Evolutionary conservation across 169 alveolate genomes (phyloP).

Genomic region (Cystoisospora suis): DNA sequence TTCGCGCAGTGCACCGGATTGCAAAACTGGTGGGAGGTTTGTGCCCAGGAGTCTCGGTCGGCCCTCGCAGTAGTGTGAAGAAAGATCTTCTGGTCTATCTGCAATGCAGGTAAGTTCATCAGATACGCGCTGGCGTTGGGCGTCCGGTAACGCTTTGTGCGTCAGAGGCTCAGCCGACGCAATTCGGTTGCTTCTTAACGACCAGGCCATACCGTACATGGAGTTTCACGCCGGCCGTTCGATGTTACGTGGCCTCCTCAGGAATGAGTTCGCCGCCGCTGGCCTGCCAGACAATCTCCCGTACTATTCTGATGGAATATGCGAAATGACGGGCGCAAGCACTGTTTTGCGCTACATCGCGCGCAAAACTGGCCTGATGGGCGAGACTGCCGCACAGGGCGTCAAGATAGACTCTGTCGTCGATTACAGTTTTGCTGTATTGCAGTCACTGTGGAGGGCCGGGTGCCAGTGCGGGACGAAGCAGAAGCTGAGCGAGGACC

Average conservation of each 20-base stretch:
- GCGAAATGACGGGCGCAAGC: constrained; percentile 11
- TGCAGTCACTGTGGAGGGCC: constrained; percentile 18
- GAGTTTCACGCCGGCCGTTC: constrained; percentile 29
- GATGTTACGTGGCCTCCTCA: neutral
- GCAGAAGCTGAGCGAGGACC: neutral
- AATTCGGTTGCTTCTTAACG: constrained; percentile 16
- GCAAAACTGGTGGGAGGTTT: neutral
- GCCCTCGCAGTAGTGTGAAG: neutral
- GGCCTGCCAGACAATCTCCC: constrained; percentile 2
- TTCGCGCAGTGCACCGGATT: too few species aligned
- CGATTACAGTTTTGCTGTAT: neutral
- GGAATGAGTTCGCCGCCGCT: neutral
- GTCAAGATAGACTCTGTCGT: neutral
- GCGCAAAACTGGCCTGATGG: neutral
- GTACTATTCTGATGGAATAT: constrained; percentile 7
- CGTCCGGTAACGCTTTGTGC: neutral
- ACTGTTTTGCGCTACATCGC: constrained; percentile 1
- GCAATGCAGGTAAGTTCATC: constrained; percentile 4
- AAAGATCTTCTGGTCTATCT: neutral
- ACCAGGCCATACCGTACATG: neutral
- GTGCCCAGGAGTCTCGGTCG: neutral
- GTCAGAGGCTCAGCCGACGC: constrained; percentile 36
- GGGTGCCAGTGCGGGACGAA: constrained; percentile 15
- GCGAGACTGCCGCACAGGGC: neutral
- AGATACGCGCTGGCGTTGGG: too few species aligned